Evolutionary conservation across 1,284 basidiomycete genomes (phyloP).

Genomic region (Veloboletus limbatus): DNA sequence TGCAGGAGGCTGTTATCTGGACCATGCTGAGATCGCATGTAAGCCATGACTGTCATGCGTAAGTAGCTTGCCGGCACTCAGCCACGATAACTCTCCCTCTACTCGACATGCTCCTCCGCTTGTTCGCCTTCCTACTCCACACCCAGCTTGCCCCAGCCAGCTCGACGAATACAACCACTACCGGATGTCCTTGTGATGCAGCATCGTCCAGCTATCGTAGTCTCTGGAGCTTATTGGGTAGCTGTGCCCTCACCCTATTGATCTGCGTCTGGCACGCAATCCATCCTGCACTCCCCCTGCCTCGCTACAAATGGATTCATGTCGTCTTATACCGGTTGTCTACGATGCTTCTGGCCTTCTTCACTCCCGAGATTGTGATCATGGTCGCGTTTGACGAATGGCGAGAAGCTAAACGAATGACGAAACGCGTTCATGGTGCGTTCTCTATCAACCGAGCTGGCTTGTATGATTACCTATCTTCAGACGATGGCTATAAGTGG

Average conservation of each 20-base stretch:
- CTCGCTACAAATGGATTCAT: background rate
- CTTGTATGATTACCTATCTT: conserved; percentile 1
- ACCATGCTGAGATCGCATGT: too few relatives aligned
- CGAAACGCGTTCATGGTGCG: background rate
- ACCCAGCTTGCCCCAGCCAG: background rate
- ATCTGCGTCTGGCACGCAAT: conserved; percentile 36
- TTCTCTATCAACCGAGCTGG: background rate
- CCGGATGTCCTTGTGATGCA: background rate
- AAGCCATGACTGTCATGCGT: too few relatives aligned
- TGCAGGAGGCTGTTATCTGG: too few relatives aligned
- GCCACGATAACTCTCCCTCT: too few relatives aligned
- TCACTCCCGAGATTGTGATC: conserved; percentile 22
- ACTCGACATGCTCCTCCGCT: too few relatives aligned
- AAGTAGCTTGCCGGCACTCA: too few relatives aligned
- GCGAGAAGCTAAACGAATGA: conserved; percentile 13
- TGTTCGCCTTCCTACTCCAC: background rate
- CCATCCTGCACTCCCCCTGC: conserved; percentile 35
- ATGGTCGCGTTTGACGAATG: conserved; percentile 27
- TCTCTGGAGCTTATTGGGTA: background rate
- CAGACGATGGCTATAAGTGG: conserved; percentile 4
- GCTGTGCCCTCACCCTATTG: conserved; percentile 18
- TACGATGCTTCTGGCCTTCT: conserved; percentile 23
- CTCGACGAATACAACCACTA: background rate
- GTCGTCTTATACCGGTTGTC: conserved; percentile 6
- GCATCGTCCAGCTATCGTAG: background rate